phyloP scores from a whole-genome alignment of 306 rosid species.

The Acacia acuminata region DNA sequence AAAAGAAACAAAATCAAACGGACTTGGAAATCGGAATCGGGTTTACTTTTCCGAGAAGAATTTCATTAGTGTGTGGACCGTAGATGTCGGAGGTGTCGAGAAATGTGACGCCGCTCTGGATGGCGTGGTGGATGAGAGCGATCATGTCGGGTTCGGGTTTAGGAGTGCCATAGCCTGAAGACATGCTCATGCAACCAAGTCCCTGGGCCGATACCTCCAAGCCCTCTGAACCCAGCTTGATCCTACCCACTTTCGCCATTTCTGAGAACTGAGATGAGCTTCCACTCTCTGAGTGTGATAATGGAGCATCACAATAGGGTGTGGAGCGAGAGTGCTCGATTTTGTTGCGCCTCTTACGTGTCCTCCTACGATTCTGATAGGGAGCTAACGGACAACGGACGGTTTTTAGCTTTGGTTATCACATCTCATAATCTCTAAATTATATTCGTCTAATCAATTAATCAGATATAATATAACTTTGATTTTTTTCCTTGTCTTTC shows the following conservation, averaged over 20 bases:
- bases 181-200: conserved; percentile 73
- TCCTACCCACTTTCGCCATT: background rate
- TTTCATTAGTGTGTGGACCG: conserved; percentile 60
- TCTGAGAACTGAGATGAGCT: background rate
- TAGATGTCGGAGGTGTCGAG: conserved; percentile 68
- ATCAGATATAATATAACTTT: too few relatives aligned
- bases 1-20: too few relatives aligned
- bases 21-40: too few relatives aligned
- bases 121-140: conserved; percentile 60
- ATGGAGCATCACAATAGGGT: background rate
- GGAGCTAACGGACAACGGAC: too few relatives aligned
- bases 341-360: too few relatives aligned
- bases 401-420: too few relatives aligned
- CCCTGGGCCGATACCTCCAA: conserved; percentile 57
- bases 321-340: too few relatives aligned
- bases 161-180: conserved; percentile 58
- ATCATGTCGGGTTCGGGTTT: conserved; percentile 71
- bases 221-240: background rate
- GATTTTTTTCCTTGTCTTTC: too few relatives aligned
- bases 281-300: background rate
- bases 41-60: conserved; percentile 46
- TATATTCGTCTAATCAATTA: too few relatives aligned
- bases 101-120: conserved; percentile 57
- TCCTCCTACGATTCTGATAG: too few relatives aligned
- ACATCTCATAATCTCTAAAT: too few relatives aligned